Evolutionary conservation across 352 stramenopile species (phyloP).

Genomic region (Phytopythium boreale): DNA sequence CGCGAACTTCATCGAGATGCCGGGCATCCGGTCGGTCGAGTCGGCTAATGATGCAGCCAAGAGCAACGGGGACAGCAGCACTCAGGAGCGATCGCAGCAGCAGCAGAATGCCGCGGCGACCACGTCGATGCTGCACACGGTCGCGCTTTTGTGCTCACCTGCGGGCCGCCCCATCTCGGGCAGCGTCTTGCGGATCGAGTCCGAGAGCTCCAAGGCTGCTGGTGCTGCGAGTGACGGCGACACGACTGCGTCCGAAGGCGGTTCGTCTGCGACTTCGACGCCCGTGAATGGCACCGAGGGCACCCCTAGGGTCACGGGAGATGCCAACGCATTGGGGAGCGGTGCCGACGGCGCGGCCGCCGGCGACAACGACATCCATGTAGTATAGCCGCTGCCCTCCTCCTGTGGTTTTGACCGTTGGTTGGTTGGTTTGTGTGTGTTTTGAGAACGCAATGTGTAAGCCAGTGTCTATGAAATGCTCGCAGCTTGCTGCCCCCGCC

Average conservation of each 20-base stretch:
- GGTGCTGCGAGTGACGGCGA: neutral
- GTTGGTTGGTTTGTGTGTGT: neutral
- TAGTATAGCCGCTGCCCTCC: neutral
- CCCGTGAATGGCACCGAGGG: neutral
- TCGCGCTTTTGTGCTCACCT: constrained; percentile 63
- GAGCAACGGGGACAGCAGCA: too few species aligned
- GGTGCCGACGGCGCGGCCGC: too few species aligned
- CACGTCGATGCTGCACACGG: constrained; percentile 40
- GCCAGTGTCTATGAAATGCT: neutral
- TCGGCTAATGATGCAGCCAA: neutral
- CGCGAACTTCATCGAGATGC: constrained; percentile 54
- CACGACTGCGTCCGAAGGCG: neutral
- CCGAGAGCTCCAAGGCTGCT: neutral
- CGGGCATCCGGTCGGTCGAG: constrained; percentile 4
- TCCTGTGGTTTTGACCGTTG: neutral
- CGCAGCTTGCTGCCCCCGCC: neutral
- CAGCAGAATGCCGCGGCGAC: constrained; percentile 16
- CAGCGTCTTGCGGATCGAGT: constrained; percentile 50
- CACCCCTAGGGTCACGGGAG: neutral
- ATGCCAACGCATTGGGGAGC: too few species aligned
- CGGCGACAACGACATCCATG: neutral
- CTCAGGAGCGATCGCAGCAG: neutral
- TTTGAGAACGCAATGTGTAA: neutral
- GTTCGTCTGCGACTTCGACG: neutral
- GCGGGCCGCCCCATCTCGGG: constrained; percentile 45